Percentiles rank a stretch among this genome's conserved stretches.
Conservation (phyloP, 164 flowering plant genomes). For the Echeveria elegans region DNA sequence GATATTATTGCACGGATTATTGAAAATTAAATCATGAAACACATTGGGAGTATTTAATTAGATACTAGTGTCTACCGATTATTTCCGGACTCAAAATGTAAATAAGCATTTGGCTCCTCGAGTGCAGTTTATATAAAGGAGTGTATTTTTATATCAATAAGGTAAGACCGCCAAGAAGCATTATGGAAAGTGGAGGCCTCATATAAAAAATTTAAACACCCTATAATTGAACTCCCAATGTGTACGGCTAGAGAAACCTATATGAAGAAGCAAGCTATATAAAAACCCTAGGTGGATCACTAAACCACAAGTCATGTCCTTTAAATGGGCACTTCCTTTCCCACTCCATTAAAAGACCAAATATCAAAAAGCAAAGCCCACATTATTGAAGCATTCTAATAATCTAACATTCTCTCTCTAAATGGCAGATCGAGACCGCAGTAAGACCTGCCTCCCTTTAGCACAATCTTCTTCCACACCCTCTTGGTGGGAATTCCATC, state of each 20-base stretch:
- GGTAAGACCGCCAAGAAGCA: too few relatives aligned
- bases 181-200: too few relatives aligned
- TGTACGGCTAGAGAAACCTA: neutral
- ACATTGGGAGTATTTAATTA: too few relatives aligned
- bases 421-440: neutral
- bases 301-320: neutral
- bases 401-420: neutral
- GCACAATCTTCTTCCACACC: neutral
- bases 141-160: too few relatives aligned
- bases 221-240: too few relatives aligned
- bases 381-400: neutral
- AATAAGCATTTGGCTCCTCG: too few relatives aligned
- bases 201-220: too few relatives aligned
- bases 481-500: conserved; percentile 6
- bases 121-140: too few relatives aligned
- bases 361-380: neutral
- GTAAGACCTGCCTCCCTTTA: neutral
- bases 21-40: too few relatives aligned
- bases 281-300: conserved; percentile 1
- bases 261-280: neutral
- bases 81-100: too few relatives aligned
- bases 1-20: too few relatives aligned
- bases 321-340: neutral
- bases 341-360: neutral
- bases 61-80: too few relatives aligned